These are phyloP conservation scores for Fusarium xyrophilum DNA, from an alignment of 2,329 filamentous ascomycete genomes.

Conservation along the genomic window DNA sequence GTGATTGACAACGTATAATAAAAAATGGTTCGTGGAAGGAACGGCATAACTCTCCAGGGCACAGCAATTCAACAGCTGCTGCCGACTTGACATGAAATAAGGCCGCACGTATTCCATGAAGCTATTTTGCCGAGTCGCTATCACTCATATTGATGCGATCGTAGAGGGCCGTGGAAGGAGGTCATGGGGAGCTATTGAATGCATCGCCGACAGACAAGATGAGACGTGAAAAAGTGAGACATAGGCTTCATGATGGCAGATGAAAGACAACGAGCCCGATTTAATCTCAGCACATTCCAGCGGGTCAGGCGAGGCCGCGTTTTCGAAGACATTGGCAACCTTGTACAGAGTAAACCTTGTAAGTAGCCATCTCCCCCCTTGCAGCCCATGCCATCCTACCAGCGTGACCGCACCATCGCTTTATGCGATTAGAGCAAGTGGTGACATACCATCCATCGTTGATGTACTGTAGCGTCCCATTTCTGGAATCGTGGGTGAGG, in stretches of 20 bases:
- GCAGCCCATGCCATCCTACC: conserved; percentile 13
- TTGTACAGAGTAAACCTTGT: conserved; percentile 14
- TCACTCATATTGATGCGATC: neutral
- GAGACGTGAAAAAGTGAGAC: conserved; percentile 27
- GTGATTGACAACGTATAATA: neutral
- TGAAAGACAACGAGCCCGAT: conserved; percentile 8
- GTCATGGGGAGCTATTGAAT: conserved; percentile 19
- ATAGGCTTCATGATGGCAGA: conserved; percentile 9
- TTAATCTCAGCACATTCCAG: conserved; percentile 28
- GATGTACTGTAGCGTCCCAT: neutral
- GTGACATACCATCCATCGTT: neutral
- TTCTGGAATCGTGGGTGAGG: conserved; percentile 1
- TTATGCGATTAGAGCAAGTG: neutral
- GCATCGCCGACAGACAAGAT: conserved; percentile 9
- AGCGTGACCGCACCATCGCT: conserved; percentile 7
- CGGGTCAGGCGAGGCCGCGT: neutral
- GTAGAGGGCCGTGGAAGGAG: neutral
- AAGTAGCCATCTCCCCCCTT: conserved; percentile 22
- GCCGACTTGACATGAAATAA: neutral
- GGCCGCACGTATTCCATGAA: conserved; percentile 6
- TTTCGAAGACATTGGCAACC: conserved; percentile 6
- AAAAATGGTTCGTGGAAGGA: neutral
- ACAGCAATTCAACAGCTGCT: neutral
- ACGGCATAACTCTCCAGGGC: neutral
- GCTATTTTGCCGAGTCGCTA: neutral